Evolutionary conservation across 2,329 filamentous ascomycete genomes (phyloP).

Genomic region (Xylaria sp.): DNA sequence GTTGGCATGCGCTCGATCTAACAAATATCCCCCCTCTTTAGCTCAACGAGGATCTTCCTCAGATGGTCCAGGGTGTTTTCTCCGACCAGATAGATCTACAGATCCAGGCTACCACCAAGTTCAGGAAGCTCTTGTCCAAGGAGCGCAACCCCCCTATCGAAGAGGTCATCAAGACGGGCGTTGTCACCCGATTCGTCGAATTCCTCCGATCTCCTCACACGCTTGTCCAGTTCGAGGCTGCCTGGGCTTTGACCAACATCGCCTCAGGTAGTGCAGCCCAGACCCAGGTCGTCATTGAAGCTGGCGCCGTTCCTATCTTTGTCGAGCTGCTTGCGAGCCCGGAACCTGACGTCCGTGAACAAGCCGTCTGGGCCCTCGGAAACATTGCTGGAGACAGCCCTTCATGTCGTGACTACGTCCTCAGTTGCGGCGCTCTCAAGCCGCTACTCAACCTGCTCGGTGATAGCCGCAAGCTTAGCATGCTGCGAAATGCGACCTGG

Average conservation of each 20-base stretch:
- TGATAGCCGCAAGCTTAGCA: conserved; percentile 98
- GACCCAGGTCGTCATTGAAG: conserved; percentile 98
- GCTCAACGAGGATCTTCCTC: conserved; percentile 96
- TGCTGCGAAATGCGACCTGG: conserved; percentile 98
- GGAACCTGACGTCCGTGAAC: conserved; percentile 96
- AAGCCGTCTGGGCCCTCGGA: conserved; percentile 97
- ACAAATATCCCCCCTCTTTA: conserved; percentile 47
- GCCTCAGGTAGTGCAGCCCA: conserved; percentile 95
- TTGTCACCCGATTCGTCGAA: conserved; percentile 96
- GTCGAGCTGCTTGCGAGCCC: conserved; percentile 94
- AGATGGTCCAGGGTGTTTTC: conserved; percentile 98
- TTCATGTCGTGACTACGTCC: conserved; percentile 94
- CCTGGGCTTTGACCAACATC: conserved; percentile 99
- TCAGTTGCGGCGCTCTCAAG: conserved; percentile 87
- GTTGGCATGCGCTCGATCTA: conserved; percentile 28
- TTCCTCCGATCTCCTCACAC: conserved; percentile 98
- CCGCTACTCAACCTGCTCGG: conserved; percentile 88
- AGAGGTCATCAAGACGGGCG: conserved; percentile 98
- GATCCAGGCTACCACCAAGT: conserved; percentile 97
- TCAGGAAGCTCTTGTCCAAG: conserved; percentile 96
- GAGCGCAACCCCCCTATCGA: conserved; percentile 99
- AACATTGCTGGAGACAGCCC: conserved; percentile 99
- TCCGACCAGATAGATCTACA: conserved; percentile 98
- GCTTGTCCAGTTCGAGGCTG: conserved; percentile 97
- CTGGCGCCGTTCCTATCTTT: conserved; percentile 97